A percentile compares a stretch with the other conserved stretches of the same genome.
phyloP scores from a whole-genome alignment of 768 basidiomycete species.

The Russula virescens region DNA sequence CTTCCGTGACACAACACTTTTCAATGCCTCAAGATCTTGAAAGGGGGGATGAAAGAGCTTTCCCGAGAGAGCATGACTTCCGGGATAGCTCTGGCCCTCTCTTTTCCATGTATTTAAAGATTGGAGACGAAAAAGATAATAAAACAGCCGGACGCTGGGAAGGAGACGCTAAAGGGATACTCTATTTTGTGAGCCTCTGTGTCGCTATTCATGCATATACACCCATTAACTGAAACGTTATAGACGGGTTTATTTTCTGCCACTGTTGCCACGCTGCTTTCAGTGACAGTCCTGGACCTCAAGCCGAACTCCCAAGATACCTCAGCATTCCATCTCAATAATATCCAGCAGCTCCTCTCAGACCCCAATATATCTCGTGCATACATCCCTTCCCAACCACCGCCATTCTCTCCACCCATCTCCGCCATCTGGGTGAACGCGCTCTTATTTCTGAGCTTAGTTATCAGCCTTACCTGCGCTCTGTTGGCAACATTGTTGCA shows the following conservation, averaged over 20 bases:
- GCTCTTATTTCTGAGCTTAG: constrained; percentile 9
- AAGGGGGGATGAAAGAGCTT: background rate
- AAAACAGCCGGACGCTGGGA: constrained; percentile 18
- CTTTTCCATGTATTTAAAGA: constrained; percentile 7
- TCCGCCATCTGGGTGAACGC: constrained; percentile 6
- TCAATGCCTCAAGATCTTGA: background rate
- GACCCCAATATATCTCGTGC: background rate
- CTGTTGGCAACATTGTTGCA: constrained; percentile 6
- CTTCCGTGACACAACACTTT: background rate
- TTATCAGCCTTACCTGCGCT: constrained; percentile 6
- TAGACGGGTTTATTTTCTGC: constrained; percentile 24
- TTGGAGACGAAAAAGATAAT: constrained; percentile 13
- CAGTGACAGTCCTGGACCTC: constrained; percentile 9
- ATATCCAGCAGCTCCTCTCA: background rate
- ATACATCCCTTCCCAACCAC: background rate
- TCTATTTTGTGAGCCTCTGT: constrained; percentile 16
- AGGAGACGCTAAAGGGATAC: constrained; percentile 19
- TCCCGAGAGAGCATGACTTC: background rate
- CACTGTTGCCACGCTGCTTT: constrained; percentile 14
- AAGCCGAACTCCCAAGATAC: constrained; percentile 1
- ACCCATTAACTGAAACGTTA: background rate
- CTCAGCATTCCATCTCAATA: background rate
- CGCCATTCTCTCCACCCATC: constrained; percentile 1
- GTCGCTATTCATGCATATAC: background rate
- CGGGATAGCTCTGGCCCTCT: constrained; percentile 3